Percentiles rank a stretch among this genome's conserved stretches.
These are phyloP conservation scores for Umbellularia californica DNA, from an alignment of 164 flowering plant species.

Conservation along the genomic window DNA sequence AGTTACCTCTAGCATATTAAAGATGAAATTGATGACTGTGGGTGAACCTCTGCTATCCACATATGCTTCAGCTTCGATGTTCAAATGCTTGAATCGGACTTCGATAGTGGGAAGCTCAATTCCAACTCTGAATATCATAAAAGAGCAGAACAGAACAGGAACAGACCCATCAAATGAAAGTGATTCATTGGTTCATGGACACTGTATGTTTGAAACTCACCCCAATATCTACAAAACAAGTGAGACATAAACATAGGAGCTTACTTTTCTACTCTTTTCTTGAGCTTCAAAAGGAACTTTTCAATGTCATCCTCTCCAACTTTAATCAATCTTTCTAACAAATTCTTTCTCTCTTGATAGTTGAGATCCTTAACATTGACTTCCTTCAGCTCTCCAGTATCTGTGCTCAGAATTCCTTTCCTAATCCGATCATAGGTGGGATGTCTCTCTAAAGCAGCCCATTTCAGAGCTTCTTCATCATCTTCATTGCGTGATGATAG, in stretches of 20 bases:
- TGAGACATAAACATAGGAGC: background rate
- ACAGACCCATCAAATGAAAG: background rate
- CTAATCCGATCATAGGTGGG: constrained; percentile 39
- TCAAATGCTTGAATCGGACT: constrained; percentile 33
- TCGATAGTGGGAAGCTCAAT: constrained; percentile 38
- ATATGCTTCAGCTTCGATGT: constrained; percentile 40
- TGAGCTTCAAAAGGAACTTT: constrained; percentile 60
- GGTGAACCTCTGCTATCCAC: constrained; percentile 79
- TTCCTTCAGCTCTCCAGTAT: constrained; percentile 20
- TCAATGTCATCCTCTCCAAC: constrained; percentile 62
- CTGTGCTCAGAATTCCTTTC: constrained; percentile 29
- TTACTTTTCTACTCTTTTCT: constrained; percentile 33
- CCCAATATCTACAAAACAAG: background rate
- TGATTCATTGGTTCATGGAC: background rate
- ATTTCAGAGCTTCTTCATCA: constrained; percentile 45
- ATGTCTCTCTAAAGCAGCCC: constrained; percentile 50
- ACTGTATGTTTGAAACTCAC: too few relatives aligned
- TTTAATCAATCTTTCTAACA: constrained; percentile 52
- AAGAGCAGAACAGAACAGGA: background rate
- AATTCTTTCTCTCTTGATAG: constrained; percentile 26
- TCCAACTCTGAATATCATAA: constrained; percentile 33
- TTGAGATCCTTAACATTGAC: constrained; percentile 35
- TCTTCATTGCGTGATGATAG: constrained; percentile 30
- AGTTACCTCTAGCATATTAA: constrained; percentile 16
- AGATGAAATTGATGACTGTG: constrained; percentile 45